Percentiles rank a stretch among this genome's conserved stretches.
phyloP scores from a whole-genome alignment of 2,329 filamentous ascomycete species.

The Colletotrichum sublineola region DNA sequence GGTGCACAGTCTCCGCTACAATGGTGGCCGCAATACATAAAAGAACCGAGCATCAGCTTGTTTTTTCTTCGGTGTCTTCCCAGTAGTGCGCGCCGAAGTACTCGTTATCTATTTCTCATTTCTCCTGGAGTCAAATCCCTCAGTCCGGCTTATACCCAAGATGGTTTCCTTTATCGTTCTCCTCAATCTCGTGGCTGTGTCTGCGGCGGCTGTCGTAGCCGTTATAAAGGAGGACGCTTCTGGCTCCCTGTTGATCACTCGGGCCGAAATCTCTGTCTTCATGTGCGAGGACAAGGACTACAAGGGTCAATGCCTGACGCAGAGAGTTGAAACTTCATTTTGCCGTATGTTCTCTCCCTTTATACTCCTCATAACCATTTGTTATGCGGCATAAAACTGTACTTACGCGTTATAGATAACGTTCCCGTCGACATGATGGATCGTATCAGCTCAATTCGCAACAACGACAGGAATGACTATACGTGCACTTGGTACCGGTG shows the following conservation, averaged over 20 bases:
- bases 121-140: neutral
- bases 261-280: neutral
- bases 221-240: neutral
- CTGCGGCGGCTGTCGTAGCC: neutral
- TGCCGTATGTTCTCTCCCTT: neutral
- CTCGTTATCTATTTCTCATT: too few relatives aligned
- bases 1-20: neutral
- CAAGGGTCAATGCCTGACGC: neutral
- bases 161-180: neutral
- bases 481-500: slow-evolving; percentile 9
- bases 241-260: neutral
- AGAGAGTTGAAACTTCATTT: neutral
- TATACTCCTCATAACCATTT: too few relatives aligned
- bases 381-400: neutral
- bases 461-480: neutral
- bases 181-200: neutral
- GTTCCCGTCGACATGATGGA: neutral
- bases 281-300: neutral
- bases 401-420: neutral
- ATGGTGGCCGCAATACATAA: neutral
- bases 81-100: too few relatives aligned
- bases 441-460: slow-evolving; percentile 10
- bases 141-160: too few relatives aligned
- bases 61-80: neutral
- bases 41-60: too few relatives aligned